Conservation (phyloP, 2,329 filamentous ascomycete genomes). For the Paraconiothyrium brasiliense region DNA sequence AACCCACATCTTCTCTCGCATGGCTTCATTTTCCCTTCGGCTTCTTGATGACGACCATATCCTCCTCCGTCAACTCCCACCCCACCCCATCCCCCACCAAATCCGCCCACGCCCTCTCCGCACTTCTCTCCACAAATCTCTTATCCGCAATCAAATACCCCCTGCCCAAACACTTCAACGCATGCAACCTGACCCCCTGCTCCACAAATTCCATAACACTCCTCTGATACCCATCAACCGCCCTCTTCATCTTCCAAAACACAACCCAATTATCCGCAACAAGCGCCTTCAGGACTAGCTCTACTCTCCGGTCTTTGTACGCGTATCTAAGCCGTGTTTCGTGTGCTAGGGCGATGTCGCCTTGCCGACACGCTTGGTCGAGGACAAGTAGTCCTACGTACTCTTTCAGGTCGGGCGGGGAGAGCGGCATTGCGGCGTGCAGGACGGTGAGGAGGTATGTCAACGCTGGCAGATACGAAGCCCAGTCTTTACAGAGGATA, state of each 20-base stretch:
- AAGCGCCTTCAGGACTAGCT: slow-evolving; percentile 73
- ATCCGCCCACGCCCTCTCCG: slow-evolving; percentile 76
- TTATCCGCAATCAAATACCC: slow-evolving; percentile 80
- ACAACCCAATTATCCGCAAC: slow-evolving; percentile 83
- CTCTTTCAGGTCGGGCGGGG: slow-evolving; percentile 77
- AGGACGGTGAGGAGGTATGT: slow-evolving; percentile 78
- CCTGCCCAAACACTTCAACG: slow-evolving; percentile 85
- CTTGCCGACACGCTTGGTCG: slow-evolving; percentile 86
- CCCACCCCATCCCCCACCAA: slow-evolving; percentile 78
- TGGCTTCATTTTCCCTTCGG: slow-evolving; percentile 55
- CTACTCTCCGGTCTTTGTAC: slow-evolving; percentile 73
- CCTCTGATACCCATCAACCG: slow-evolving; percentile 82
- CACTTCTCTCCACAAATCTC: slow-evolving; percentile 73
- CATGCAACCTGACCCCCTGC: slow-evolving; percentile 75
- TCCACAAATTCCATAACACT: slow-evolving; percentile 85
- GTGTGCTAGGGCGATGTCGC: slow-evolving; percentile 78
- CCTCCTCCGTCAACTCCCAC: slow-evolving; percentile 78
- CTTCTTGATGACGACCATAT: slow-evolving; percentile 79
- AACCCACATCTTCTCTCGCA: neutral
- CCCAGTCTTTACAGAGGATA: slow-evolving; percentile 81
- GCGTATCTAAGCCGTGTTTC: slow-evolving; percentile 68
- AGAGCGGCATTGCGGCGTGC: slow-evolving; percentile 73
- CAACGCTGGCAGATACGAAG: slow-evolving; percentile 90
- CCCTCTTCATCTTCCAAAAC: slow-evolving; percentile 76
- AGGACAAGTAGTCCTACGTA: slow-evolving; percentile 83